Evolutionary conservation across 169 alveolate species (phyloP), one percentile per base, ranked within the genome.

Genomic region (Ichthyophthirius multifiliis): DNA sequence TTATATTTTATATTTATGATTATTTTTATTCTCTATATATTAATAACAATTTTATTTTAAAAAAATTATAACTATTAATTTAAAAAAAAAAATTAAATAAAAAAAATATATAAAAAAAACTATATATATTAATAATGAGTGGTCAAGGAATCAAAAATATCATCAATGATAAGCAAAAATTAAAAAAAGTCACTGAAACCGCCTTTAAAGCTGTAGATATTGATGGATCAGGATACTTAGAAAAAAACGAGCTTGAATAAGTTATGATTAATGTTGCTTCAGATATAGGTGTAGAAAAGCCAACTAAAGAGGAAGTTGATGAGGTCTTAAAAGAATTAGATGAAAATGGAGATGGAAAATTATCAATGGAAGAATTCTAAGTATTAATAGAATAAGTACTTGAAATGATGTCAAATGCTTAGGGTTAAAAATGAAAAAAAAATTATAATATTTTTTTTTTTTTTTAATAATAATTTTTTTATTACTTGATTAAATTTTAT

Each of bases 301-400:
- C 86, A 0, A 73, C 76, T 16, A 67, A 39, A 18, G 86, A 81
- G 73, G 86, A 81, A 55, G 75, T 81, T n/a, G 86, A 67, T 37
- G 86, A 81, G 73, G 82, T 81, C 3, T 64, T 81, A 39, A 81
- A 81, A 73, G 86, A 81, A 43, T 46, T 81, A n/a, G 86, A 81
- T 81, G 82, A 81, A 43, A 63, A 81, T 81, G 81, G 82, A 20
- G 82, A 81, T 73, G 86, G 86, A 74, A 81, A 81, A 43, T 75
- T 81, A 34, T 71, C 82, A 5, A 39, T 71, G n/a, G 86, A 73
- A 43, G 82, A 81, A 73, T 81, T 81, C 31, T 30, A 81, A 16
- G 76, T 73, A 7, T 73, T 81, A 2, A 81, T 81, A 30, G 86
- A 55, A 48, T 27, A 81, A 43, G 82, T 81, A 12, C 75, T 81